Conservation (phyloP, 176 grass and related monocot species). For the Hordeum marinum region DNA sequence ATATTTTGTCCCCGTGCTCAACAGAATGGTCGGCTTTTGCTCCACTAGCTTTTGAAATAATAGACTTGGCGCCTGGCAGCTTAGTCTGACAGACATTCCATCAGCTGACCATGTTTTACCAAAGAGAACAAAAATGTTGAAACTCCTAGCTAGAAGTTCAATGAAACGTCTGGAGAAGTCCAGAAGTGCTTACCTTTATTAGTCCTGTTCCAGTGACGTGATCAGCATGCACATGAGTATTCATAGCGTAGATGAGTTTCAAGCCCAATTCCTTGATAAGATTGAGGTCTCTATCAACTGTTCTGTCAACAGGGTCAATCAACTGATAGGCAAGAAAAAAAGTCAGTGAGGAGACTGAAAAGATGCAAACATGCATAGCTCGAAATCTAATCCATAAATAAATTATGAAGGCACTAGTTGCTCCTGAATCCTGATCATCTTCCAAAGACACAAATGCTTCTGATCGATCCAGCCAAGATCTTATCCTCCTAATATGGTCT, state of each 20-base stretch:
- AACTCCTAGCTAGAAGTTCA: neutral
- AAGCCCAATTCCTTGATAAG: conserved; percentile 90
- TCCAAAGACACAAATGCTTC: neutral
- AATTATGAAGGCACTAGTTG: neutral
- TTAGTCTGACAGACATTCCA: conserved; percentile 46
- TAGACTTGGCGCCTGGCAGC: conserved; percentile 64
- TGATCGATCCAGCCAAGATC: neutral
- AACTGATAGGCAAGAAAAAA: conserved; percentile 42
- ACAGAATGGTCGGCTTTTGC: conserved; percentile 76
- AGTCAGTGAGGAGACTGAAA: conserved; percentile 8
- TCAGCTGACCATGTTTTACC: neutral
- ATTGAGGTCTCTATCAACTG: conserved; percentile 73
- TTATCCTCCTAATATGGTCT: neutral
- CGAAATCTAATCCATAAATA: neutral
- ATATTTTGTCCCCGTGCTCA: conserved; percentile 79
- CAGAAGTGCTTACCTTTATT: conserved; percentile 55
- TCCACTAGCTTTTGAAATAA: conserved; percentile 70
- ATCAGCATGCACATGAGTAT: conserved; percentile 98
- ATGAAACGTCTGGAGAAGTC: neutral
- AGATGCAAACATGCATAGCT: neutral
- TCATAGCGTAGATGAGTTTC: conserved; percentile 91
- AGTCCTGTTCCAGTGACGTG: conserved; percentile 87
- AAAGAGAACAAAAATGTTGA: neutral
- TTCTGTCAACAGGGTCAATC: conserved; percentile 81
- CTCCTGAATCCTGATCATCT: neutral